phyloP scores from a whole-genome alignment of 2,329 filamentous ascomycete species.

The Xylariaceae sp. region DNA sequence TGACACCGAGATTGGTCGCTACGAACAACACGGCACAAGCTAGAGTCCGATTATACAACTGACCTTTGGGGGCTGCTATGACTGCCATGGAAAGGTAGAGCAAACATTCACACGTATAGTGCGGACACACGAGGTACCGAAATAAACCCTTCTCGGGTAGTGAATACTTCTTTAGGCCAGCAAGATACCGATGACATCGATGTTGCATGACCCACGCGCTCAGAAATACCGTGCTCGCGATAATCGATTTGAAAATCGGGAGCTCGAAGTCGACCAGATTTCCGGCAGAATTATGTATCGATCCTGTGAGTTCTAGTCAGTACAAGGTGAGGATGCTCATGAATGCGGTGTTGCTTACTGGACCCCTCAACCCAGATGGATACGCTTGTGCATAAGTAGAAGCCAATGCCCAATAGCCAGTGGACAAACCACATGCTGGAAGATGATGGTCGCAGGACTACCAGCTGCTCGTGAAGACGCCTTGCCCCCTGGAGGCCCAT shows the following conservation, averaged over 20 bases:
- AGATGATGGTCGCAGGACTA: constrained; percentile 60
- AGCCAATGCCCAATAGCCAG: constrained; percentile 73
- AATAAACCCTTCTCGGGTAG: constrained; percentile 73
- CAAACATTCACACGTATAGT: constrained; percentile 85
- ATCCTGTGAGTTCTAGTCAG: constrained; percentile 28
- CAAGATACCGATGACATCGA: constrained; percentile 66
- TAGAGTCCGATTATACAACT: constrained; percentile 67
- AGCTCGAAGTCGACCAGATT: constrained; percentile 28
- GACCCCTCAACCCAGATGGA: constrained; percentile 82
- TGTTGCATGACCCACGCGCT: constrained; percentile 70
- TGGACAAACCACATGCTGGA: constrained; percentile 83
- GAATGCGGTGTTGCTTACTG: constrained; percentile 45
- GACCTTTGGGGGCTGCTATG: constrained; percentile 64
- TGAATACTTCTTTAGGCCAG: constrained; percentile 73
- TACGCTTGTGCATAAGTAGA: constrained; percentile 70
- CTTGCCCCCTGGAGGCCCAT: constrained; percentile 72
- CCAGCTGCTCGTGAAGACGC: constrained; percentile 70
- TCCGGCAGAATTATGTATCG: constrained; percentile 30
- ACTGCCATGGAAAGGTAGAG: constrained; percentile 78
- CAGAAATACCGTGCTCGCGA: constrained; percentile 61
- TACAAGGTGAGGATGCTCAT: constrained; percentile 11
- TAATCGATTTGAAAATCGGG: constrained; percentile 45
- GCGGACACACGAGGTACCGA: constrained; percentile 69
- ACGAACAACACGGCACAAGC: constrained; percentile 69
- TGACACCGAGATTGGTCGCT: constrained; percentile 72